Evolutionary conservation across 768 basidiomycete genomes (phyloP), one percentile per base, ranked within the genome.

Genomic region (Calocybe gangraenosa): DNA sequence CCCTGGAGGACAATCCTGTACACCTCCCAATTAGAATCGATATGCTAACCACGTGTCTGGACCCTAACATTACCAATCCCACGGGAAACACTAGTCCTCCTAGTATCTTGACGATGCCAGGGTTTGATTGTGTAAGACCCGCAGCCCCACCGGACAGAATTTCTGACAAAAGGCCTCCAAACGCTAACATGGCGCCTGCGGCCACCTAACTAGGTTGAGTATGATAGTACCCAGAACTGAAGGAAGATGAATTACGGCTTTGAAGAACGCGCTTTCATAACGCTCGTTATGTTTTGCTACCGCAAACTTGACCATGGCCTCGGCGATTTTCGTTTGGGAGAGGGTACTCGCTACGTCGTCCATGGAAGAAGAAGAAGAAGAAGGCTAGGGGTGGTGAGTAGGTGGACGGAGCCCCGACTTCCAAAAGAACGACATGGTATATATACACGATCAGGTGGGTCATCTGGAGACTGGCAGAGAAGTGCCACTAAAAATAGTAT

Each of bases 111-210:
- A 84, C 79, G 8, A 87, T 63, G 15, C 85, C 85, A 1, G 84
- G 85, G 48, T 85, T 82, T 46, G 64, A 66, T 25, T 62, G 39
- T 17, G 62, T 73, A 21, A 87, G 55, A 1, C 66, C 72, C 0
- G 66, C 58, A 0, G 84, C 73, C 5, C 85, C 85, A 28, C 81
- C 85, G 36, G 71, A 64, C 13, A 85, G 57, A 46, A 87, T 68
- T 50, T 83, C 65, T 17, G 76, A 76, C 21, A 87, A 60, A 13
- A 87, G 63, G 14, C 81, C 82, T 55, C 85, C 85, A 40, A 87
- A 87, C 6, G 84, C 84, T n/a, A 87, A 57, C 78, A 87, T 84
- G 23, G 75, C 70, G 14, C 85, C 85, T 21, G 83, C 85, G 45
- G 79, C 64, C 40, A 85, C 74, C 84, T 87, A 35, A 3, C 8